These are phyloP conservation scores for Diplodia corticola DNA, from an alignment of 2,329 filamentous ascomycete species.

Conservation along the genomic window DNA sequence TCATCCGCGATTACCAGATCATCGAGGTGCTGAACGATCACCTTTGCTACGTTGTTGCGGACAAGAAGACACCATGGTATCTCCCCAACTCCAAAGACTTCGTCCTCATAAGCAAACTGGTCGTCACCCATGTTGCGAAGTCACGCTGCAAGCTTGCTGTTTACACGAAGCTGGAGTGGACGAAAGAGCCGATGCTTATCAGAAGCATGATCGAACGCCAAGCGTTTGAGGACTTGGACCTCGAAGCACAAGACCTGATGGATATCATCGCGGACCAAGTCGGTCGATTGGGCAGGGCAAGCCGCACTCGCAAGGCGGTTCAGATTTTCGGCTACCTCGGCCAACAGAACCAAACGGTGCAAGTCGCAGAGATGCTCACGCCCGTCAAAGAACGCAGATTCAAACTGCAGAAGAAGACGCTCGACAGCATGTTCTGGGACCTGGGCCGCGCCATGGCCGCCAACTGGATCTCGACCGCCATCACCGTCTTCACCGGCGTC, in stretches of 20 bases:
- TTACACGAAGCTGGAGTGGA: conserved; percentile 87
- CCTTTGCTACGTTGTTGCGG: conserved; percentile 66
- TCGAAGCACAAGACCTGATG: conserved; percentile 72
- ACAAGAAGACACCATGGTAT: conserved; percentile 73
- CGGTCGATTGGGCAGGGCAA: conserved; percentile 69
- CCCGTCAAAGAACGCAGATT: conserved; percentile 41
- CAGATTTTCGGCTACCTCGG: conserved; percentile 78
- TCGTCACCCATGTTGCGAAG: conserved; percentile 91
- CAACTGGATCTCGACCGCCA: conserved; percentile 66
- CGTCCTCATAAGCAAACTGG: conserved; percentile 81
- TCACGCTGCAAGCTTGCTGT: conserved; percentile 89
- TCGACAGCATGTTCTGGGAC: conserved; percentile 46
- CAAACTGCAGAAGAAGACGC: conserved; percentile 52
- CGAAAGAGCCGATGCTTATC: conserved; percentile 50
- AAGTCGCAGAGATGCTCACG: conserved; percentile 41
- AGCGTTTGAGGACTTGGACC: conserved; percentile 72
- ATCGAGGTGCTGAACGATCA: conserved; percentile 67
- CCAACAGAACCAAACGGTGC: conserved; percentile 63
- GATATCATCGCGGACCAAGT: conserved; percentile 78
- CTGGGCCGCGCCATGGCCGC: conserved; percentile 9
- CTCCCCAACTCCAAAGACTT: conserved; percentile 79
- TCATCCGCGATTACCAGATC: conserved; percentile 78
- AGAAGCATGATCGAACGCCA: conserved; percentile 51
- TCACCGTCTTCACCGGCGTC: conserved; percentile 72
- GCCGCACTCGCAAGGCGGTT: conserved; percentile 73